Conservation (phyloP, 148 eudicot genomes). For the Fagopyrum homotropicum region DNA sequence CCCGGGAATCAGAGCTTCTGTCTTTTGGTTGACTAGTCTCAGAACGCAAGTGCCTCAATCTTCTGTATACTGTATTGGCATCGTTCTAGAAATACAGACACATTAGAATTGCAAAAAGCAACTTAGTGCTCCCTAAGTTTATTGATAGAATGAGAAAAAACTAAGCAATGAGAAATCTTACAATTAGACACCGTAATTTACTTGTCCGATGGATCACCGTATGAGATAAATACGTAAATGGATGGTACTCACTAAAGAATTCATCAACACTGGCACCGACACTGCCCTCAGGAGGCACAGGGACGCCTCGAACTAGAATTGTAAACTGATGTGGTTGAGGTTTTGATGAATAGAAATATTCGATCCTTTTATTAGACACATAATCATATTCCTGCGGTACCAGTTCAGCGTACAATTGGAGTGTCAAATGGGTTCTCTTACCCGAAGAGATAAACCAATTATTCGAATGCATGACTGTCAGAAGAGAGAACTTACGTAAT, state of each 20-base stretch:
- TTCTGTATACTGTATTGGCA: slow-evolving; percentile 50
- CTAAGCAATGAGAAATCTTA: slow-evolving; percentile 28
- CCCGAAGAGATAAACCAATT: background rate
- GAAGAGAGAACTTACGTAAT: slow-evolving; percentile 5
- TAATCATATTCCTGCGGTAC: slow-evolving; percentile 64
- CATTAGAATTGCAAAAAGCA: background rate
- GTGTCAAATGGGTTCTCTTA: background rate
- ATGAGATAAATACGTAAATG: slow-evolving; percentile 79
- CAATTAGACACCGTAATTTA: slow-evolving; percentile 54
- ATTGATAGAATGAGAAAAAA: background rate
- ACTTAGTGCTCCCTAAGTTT: background rate
- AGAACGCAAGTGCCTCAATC: slow-evolving; percentile 47
- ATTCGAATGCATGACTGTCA: background rate
- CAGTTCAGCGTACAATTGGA: slow-evolving; percentile 11
- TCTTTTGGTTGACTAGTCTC: slow-evolving; percentile 18
- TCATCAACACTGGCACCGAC: slow-evolving; percentile 57
- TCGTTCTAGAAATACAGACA: slow-evolving; percentile 26
- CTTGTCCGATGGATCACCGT: slow-evolving; percentile 57
- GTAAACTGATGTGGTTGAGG: slow-evolving; percentile 83
- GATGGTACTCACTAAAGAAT: slow-evolving; percentile 68
- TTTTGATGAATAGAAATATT: slow-evolving; percentile 61
- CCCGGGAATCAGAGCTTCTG: slow-evolving; percentile 7
- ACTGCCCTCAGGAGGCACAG: slow-evolving; percentile 45
- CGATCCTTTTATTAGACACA: slow-evolving; percentile 56
- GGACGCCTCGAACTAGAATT: slow-evolving; percentile 71